phyloP scores from a whole-genome alignment of 2,329 filamentous ascomycete genomes.

The Penicillium sp. region DNA sequence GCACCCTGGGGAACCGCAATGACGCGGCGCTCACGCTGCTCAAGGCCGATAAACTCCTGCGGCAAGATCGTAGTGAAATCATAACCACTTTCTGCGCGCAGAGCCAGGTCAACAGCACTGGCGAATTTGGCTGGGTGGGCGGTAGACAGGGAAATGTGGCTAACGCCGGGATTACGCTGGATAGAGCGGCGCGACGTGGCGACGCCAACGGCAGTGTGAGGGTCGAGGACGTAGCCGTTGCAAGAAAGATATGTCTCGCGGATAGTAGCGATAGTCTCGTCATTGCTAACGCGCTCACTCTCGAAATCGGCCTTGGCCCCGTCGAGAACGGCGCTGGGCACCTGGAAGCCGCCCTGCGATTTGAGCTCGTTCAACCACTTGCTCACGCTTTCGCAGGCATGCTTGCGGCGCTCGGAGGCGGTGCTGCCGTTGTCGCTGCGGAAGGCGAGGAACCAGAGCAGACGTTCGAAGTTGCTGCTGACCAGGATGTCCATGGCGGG shows the following conservation, averaged over 20 bases:
- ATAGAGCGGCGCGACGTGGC: conserved; percentile 71
- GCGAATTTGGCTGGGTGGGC: conserved; percentile 96
- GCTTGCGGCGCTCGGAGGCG: conserved; percentile 46
- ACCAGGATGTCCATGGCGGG: conserved; percentile 98
- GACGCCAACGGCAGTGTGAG: conserved; percentile 86
- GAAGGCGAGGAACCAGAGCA: conserved; percentile 87
- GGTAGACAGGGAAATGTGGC: conserved; percentile 83
- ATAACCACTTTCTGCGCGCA: conserved; percentile 70
- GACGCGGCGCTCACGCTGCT: conserved; percentile 72
- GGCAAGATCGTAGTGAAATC: conserved; percentile 77
- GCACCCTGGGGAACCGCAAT: conserved; percentile 62
- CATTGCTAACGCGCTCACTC: conserved; percentile 67
- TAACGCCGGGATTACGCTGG: conserved; percentile 48
- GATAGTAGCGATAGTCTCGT: conserved; percentile 68
- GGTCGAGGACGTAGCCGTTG: conserved; percentile 80
- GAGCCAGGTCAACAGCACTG: conserved; percentile 75
- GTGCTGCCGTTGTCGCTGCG: conserved; percentile 55
- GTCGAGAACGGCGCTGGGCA: conserved; percentile 70
- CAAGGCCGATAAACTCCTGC: conserved; percentile 74
- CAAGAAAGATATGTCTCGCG: conserved; percentile 54
- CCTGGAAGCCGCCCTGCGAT: conserved; percentile 75
- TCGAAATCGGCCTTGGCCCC: conserved; percentile 73
- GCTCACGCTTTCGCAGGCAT: conserved; percentile 69
- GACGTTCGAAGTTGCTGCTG: conserved; percentile 91
- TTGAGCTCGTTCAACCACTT: conserved; percentile 80